Conservation (phyloP, 176 grass and related monocot species). For the Luzula sylvatica region DNA sequence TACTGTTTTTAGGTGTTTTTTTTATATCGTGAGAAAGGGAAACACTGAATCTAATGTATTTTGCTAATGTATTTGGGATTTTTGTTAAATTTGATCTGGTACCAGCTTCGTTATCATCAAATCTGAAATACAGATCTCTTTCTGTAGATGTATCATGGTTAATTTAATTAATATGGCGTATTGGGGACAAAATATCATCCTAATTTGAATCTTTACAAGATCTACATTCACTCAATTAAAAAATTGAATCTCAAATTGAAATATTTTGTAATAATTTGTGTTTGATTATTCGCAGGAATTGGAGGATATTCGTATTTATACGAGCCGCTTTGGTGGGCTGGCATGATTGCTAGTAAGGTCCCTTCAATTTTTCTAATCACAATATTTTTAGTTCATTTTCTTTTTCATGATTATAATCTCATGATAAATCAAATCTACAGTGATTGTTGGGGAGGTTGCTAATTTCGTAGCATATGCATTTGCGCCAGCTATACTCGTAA, state of each 20-base stretch:
- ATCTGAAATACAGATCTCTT: too few relatives aligned
- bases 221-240: too few relatives aligned
- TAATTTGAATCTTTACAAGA: too few relatives aligned
- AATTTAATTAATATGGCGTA: too few relatives aligned
- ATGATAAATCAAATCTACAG: constrained; percentile 31
- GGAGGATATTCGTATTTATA: constrained; percentile 77
- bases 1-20: not conserved
- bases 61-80: too few relatives aligned
- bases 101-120: too few relatives aligned
- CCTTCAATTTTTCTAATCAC: not conserved
- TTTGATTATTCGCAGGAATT: constrained; percentile 55
- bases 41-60: constrained; percentile 5
- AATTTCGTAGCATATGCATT: constrained; percentile 90
- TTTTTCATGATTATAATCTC: too few relatives aligned
- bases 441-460: constrained; percentile 77
- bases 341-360: constrained; percentile 79
- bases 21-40: not conserved
- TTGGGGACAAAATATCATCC: too few relatives aligned
- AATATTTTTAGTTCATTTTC: not conserved
- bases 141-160: too few relatives aligned
- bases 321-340: constrained; percentile 91
- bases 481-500: constrained; percentile 81
- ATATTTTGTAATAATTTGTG: too few relatives aligned
- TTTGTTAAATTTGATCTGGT: too few relatives aligned
- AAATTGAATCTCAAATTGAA: too few relatives aligned